These are phyloP conservation scores for Colletotrichum sp. DNA, from an alignment of 2,329 filamentous ascomycete genomes.

Conservation along the genomic window DNA sequence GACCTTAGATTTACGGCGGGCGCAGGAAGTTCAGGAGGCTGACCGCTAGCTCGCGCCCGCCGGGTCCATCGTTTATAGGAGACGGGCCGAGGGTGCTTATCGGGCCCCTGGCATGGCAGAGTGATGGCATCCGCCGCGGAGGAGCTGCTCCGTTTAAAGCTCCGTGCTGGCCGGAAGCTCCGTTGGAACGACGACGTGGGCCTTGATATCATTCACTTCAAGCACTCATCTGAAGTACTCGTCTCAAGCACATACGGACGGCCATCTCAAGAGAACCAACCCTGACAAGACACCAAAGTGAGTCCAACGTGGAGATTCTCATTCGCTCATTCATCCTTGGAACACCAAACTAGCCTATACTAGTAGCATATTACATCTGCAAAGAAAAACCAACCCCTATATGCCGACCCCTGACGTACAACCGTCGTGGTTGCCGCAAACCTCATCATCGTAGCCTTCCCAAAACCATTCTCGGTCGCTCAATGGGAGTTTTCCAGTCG, in stretches of 20 bases:
- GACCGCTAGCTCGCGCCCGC: neutral
- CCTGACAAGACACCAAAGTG: neutral
- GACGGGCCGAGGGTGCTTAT: neutral
- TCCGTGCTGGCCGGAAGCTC: neutral
- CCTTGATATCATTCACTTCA: neutral
- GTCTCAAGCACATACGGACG: neutral
- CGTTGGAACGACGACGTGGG: neutral
- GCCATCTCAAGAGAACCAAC: too few relatives aligned
- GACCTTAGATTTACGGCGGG: neutral
- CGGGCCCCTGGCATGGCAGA: neutral
- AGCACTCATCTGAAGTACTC: too few relatives aligned
- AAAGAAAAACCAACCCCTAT: neutral
- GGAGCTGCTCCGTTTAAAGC: neutral
- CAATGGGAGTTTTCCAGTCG: neutral
- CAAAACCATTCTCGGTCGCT: neutral
- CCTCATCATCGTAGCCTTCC: constrained; percentile 10
- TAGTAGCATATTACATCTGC: constrained; percentile 13
- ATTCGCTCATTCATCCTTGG: constrained; percentile 1
- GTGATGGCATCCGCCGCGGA: neutral
- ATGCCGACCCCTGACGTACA: neutral
- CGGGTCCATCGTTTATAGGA: neutral
- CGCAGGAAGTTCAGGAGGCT: neutral
- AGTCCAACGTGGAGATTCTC: constrained; percentile 16
- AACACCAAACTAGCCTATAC: neutral
- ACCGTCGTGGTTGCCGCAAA: neutral